Base-by-base conservation (phyloP, 2,329 filamentous ascomycete species). In the Aspergillus cejpii region DNA sequence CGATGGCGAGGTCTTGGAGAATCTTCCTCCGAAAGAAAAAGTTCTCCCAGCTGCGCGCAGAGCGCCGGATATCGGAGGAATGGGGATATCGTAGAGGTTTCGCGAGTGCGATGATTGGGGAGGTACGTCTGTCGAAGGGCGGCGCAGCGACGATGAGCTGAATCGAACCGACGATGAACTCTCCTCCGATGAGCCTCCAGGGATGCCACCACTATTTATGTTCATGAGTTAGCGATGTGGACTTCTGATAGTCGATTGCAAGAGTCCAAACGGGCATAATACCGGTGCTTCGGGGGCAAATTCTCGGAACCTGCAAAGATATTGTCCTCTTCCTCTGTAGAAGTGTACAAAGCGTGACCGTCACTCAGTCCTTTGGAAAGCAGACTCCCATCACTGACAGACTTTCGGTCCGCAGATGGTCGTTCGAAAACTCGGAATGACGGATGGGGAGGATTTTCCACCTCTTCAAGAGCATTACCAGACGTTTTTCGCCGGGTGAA, bases 351-450 rank as follows among this genome's bases (percentile, higher is more conserved):
- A 51, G 54, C 63, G 54, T 53, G 65, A 52, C 54, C 66, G 53
- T 58, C 57, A 34, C 54, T 61, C 45, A 61, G 55, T 24, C 57
- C 58, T 47, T 66, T 69, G 20, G 54, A 56, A 24, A 67, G 46
- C 3, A 57, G 50, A 37, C 58, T 63, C n/a, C 66, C 67, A 39
- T 67, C 64, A 43, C 69, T 70, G 49, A 70, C 64, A 11, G 71
- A 71, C 51, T 66, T 70, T 50, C 67, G 69, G 37, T 69, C 65
- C 11, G 59, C 58, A 29, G 62, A 59, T 12, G 74, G 71, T 47
- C 76, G 70, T 51, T 78, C 75, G 44, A 78, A 67, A 34, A 79
- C 76, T 17, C 71, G 68, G 57, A 79, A 79, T n/a, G 75, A 76
- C 17, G 73, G 60, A 40, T 66, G 65, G 11, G 59, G 58, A 23